phyloP scores from a whole-genome alignment of 1,139 yeast species.

The Insectozyma bohioensis region DNA sequence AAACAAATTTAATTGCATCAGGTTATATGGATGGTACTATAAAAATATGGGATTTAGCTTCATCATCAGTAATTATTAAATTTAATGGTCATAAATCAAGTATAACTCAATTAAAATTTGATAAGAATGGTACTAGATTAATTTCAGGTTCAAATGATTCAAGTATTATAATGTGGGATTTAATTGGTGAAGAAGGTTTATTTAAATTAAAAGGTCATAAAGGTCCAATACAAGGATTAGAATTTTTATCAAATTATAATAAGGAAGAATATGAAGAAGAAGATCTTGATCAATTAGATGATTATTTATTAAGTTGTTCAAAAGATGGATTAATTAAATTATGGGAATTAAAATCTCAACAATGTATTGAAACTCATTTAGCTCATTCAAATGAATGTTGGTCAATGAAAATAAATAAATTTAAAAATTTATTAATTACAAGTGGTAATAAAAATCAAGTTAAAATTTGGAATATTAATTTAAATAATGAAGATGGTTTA shows the following conservation, averaged over 20 bases:
- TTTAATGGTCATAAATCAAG: constrained; percentile 88
- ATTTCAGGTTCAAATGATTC: constrained; percentile 88
- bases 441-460: constrained; percentile 80
- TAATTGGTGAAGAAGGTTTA: constrained; percentile 87
- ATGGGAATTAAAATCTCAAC: constrained; percentile 90
- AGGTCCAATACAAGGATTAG: constrained; percentile 79
- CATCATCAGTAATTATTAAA: constrained; percentile 71
- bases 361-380: constrained; percentile 90
- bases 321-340: constrained; percentile 89
- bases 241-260: constrained; percentile 47
- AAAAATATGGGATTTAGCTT: constrained; percentile 88
- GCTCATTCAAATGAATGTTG: constrained; percentile 95
- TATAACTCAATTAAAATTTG: constrained; percentile 67
- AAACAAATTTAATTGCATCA: constrained; percentile 74
- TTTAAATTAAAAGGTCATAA: constrained; percentile 86
- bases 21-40: constrained; percentile 90
- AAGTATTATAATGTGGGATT: constrained; percentile 87
- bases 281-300: constrained; percentile 54
- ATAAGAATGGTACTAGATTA: constrained; percentile 76
- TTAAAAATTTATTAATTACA: constrained; percentile 54
- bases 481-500: constrained; percentile 47
- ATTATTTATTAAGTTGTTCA: constrained; percentile 72
- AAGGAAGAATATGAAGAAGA: constrained; percentile 29
- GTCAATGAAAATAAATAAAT: constrained; percentile 57
- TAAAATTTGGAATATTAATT: constrained; percentile 75